A percentile compares a stretch with the other conserved stretches of the same genome.
Conservation (phyloP, 1,284 basidiomycete species). For the Malassezia japonica region DNA sequence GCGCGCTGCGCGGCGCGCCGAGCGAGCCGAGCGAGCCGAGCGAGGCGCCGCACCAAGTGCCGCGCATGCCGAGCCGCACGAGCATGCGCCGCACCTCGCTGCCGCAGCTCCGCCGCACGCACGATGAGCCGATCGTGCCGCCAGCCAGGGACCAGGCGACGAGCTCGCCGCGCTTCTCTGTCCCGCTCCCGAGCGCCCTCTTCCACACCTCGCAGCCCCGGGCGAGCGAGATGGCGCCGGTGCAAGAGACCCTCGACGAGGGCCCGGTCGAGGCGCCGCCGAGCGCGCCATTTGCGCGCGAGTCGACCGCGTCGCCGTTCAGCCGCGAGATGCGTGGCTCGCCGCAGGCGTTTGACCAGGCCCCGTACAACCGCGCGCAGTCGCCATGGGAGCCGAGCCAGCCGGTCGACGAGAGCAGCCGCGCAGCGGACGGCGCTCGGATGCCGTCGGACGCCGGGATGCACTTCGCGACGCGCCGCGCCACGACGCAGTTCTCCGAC, state of each 20-base stretch:
- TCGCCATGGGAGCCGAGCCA: neutral
- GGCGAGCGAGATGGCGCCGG: neutral
- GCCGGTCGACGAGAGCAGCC: no score
- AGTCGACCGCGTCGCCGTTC: neutral
- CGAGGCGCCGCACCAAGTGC: neutral
- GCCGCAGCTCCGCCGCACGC: neutral
- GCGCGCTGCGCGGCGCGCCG: neutral
- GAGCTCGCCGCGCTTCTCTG: neutral
- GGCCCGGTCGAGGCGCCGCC: neutral
- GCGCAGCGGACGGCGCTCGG: neutral
- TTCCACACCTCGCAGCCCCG: neutral
- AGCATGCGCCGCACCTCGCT: neutral
- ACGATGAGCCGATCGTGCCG: neutral
- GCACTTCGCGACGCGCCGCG: constrained; percentile 26
- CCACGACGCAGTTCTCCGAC: constrained; percentile 47
- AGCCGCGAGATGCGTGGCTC: no score
- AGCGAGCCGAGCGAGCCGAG: neutral
- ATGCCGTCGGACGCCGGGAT: constrained; percentile 23
- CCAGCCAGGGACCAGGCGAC: neutral
- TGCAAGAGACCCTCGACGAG: neutral
- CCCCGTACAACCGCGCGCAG: neutral
- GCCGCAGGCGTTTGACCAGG: no score
- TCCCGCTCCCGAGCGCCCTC: neutral
- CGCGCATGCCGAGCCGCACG: neutral
- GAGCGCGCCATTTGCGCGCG: no score